Conservation (phyloP, 192 early-diverging fungal genomes). For the Coemansia sp. region DNA sequence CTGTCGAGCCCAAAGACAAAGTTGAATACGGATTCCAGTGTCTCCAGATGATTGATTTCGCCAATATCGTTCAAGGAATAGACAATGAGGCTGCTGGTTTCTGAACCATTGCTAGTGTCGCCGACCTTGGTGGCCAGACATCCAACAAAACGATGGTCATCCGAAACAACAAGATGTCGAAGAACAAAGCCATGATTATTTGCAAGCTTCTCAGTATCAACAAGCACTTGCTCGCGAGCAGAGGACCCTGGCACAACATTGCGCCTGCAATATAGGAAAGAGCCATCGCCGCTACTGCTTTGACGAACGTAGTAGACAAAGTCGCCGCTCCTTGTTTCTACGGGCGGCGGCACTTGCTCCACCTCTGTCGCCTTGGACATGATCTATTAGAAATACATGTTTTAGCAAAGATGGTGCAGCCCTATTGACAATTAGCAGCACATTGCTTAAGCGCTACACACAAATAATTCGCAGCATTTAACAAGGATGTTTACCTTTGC, state of each 20-base stretch:
- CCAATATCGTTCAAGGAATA: constrained; percentile 18
- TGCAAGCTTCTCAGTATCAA: constrained; percentile 24
- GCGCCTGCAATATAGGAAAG: constrained; percentile 33
- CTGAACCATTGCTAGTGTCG: constrained; percentile 11
- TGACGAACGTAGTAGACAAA: constrained; percentile 32
- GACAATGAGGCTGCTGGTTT: constrained; percentile 35
- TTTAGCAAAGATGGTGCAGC: no score
- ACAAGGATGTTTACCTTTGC: constrained; percentile 14
- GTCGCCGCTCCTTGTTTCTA: constrained; percentile 41
- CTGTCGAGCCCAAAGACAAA: constrained; percentile 64
- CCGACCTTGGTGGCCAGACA: constrained; percentile 20
- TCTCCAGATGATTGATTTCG: constrained; percentile 24
- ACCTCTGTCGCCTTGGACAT: constrained; percentile 42
- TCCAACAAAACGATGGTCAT: constrained; percentile 32
- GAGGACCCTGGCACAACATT: neutral
- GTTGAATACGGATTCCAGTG: constrained; percentile 58
- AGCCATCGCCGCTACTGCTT: constrained; percentile 15
- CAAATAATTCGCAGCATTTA: neutral
- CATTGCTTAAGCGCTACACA: no score
- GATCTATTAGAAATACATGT: constrained; percentile 12
- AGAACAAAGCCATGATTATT: constrained; percentile 16
- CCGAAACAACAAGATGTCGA: constrained; percentile 41
- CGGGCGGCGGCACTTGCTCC: constrained; percentile 33
- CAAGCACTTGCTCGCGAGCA: constrained; percentile 31
- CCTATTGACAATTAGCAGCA: no score